These are phyloP conservation scores for Macadamia tetraphylla DNA, from an alignment of 164 flowering plant species.

Conservation along the genomic window DNA sequence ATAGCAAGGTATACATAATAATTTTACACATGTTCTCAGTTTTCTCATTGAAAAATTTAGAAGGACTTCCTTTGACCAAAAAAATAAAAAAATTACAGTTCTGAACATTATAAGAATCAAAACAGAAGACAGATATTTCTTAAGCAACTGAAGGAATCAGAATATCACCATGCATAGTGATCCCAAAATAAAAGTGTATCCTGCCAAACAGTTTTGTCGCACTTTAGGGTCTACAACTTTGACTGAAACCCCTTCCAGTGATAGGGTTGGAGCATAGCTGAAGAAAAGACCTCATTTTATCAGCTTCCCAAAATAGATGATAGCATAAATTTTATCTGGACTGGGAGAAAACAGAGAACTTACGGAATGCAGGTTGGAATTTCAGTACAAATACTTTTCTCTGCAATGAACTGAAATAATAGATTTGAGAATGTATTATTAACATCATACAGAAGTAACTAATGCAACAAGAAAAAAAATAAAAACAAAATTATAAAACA, in stretches of 20 bases:
- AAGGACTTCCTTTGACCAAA: neutral
- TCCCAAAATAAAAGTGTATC: conserved; percentile 64
- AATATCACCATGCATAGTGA: conserved; percentile 40
- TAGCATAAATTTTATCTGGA: neutral
- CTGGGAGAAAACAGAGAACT: conserved; percentile 22
- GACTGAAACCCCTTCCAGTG: conserved; percentile 44
- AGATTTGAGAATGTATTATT: conserved; percentile 6
- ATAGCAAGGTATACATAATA: no score
- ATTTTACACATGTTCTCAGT: no score
- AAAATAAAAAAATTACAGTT: neutral
- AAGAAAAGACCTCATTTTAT: conserved; percentile 3
- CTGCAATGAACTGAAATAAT: conserved; percentile 53
- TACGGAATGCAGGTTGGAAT: conserved; percentile 55
- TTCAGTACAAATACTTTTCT: conserved; percentile 44
- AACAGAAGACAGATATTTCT: neutral
- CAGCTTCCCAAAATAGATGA: conserved; percentile 1
- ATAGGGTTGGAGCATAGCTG: conserved; percentile 61
- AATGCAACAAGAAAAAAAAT: neutral
- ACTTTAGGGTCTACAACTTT: conserved; percentile 45
- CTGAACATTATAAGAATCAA: neutral
- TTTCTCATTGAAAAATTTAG: no score
- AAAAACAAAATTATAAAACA: neutral
- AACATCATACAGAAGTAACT: neutral
- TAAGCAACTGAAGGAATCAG: conserved; percentile 3
- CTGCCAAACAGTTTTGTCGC: conserved; percentile 63